A percentile compares a stretch with the other conserved stretches of the same genome.
Conservation (phyloP, 192 early-diverging fungal genomes). For the Coemansia reversa region DNA sequence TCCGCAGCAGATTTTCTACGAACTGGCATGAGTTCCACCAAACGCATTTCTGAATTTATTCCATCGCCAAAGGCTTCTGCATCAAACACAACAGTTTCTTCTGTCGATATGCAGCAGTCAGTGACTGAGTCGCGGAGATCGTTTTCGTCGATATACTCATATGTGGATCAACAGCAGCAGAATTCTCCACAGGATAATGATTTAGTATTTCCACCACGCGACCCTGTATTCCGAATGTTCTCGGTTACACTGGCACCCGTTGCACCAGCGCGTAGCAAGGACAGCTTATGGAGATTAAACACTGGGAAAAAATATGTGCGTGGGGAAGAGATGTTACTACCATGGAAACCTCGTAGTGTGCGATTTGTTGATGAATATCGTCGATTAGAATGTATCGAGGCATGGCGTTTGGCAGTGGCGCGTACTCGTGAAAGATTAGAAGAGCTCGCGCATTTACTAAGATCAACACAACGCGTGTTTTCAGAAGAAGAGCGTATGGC, state of each 20-base stretch:
- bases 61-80: neutral
- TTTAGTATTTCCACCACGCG: constrained; percentile 13
- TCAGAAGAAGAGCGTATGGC: neutral
- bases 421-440: constrained; percentile 24
- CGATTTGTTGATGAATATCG: constrained; percentile 60
- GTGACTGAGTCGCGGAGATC: neutral
- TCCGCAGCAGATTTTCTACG: constrained; percentile 16
- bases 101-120: too few species aligned
- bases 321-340: constrained; percentile 66
- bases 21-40: neutral
- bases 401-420: constrained; percentile 36
- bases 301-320: constrained; percentile 67
- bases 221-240: constrained; percentile 58
- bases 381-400: constrained; percentile 18
- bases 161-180: neutral
- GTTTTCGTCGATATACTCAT: neutral
- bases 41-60: constrained; percentile 11
- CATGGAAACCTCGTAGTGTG: constrained; percentile 71
- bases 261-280: constrained; percentile 58
- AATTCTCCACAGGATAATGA: neutral
- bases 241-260: constrained; percentile 54
- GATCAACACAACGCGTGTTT: neutral
- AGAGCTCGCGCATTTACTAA: constrained; percentile 10
- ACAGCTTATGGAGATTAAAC: constrained; percentile 67
- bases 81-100: too few species aligned